phyloP scores from a whole-genome alignment of 495 filamentous ascomycete genomes.

The Pyronema domesticum region DNA sequence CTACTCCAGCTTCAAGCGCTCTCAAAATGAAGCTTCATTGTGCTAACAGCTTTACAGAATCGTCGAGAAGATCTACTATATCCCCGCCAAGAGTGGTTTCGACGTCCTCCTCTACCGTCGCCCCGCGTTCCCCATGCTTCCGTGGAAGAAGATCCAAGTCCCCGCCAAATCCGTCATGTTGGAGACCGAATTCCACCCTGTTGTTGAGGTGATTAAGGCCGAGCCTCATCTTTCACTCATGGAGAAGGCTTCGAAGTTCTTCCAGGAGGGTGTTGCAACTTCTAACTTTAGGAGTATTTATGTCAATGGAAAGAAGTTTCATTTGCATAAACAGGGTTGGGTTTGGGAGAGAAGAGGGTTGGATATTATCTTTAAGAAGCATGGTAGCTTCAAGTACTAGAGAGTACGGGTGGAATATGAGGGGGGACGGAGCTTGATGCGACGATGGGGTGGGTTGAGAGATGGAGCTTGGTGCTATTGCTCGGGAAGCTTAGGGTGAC shows the following conservation, averaged over 20 bases:
- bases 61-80: conserved; percentile 14
- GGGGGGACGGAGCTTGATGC: no score
- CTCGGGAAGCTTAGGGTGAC: conserved; percentile 1
- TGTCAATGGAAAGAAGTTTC: conserved; percentile 6
- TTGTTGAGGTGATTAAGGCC: background rate
- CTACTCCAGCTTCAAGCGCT: no score
- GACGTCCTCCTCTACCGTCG: conserved; percentile 12
- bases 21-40: no score
- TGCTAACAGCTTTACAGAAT: conserved; percentile 4
- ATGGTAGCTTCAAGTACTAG: background rate
- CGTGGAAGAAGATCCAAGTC: conserved; percentile 11
- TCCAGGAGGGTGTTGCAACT: conserved; percentile 8
- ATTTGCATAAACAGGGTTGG: conserved; percentile 16
- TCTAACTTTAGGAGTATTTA: no score
- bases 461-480: background rate
- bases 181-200: conserved; percentile 7
- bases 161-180: conserved; percentile 7
- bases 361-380: conserved; percentile 15
- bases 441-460: no score
- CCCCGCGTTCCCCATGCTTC: conserved; percentile 14
- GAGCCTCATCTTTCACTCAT: background rate
- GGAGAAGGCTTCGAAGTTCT: conserved; percentile 1
- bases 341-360: conserved; percentile 23
- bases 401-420: background rate
- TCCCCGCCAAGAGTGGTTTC: conserved; percentile 9